Percentiles rank a stretch among this genome's conserved stretches.
Evolutionary conservation across 2,329 filamentous ascomycete genomes (phyloP).

Genomic region (Colletotrichum sp.): DNA sequence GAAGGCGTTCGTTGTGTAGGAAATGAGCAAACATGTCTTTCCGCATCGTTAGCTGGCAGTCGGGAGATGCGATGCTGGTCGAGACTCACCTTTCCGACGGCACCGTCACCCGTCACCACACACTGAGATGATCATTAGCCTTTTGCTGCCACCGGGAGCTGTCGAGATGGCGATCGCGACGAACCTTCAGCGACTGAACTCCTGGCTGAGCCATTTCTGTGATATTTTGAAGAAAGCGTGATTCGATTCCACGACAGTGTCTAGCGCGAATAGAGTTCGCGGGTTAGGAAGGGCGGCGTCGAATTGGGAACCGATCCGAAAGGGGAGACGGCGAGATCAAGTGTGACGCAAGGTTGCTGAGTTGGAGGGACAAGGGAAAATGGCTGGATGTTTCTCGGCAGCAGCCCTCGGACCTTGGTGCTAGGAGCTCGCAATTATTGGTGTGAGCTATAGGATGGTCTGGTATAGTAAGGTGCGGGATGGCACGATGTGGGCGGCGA

Average conservation of each 20-base stretch:
- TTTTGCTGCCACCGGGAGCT: neutral
- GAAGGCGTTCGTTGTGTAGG: slow-evolving; percentile 99
- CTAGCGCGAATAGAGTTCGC: slow-evolving; percentile 19
- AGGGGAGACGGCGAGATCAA: neutral
- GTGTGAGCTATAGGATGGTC: slow-evolving; percentile 2
- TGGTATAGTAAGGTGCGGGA: slow-evolving; percentile 4
- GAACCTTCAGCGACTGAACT: slow-evolving; percentile 91
- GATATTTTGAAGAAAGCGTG: neutral
- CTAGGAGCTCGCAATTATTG: slow-evolving; percentile 1
- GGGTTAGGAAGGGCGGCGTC: neutral
- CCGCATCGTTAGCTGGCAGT: slow-evolving; percentile 21
- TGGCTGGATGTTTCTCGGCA: neutral
- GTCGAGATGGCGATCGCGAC: neutral
- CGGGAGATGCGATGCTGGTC: slow-evolving; percentile 22
- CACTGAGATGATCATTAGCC: slow-evolving; percentile 62
- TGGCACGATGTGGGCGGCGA: slow-evolving; percentile 1
- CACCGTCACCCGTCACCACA: slow-evolving; percentile 98
- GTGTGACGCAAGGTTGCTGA: slow-evolving; percentile 1
- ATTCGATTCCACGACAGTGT: neutral
- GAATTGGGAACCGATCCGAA: slow-evolving; percentile 13
- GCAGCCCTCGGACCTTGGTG: neutral
- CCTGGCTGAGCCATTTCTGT: slow-evolving; percentile 77
- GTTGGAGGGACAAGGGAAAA: slow-evolving; percentile 4
- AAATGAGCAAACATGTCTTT: slow-evolving; percentile 98
- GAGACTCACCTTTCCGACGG: slow-evolving; percentile 87